Evolutionary conservation across 1,284 basidiomycete genomes (phyloP), one percentile per base, ranked within the genome.

Genomic region (Puccinia polysora): DNA sequence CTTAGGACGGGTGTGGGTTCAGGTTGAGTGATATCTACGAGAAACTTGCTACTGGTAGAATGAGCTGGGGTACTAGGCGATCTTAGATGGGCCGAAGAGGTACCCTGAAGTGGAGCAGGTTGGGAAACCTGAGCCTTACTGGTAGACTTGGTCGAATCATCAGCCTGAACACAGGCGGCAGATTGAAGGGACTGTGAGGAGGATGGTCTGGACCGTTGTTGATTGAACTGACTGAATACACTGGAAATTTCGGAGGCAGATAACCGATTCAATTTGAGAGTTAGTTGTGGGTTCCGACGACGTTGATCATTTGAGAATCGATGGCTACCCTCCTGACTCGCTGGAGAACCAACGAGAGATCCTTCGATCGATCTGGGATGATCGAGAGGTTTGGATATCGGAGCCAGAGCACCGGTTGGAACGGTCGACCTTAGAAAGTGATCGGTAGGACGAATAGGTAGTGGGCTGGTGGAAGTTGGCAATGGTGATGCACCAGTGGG

Each of bases 1-100:
- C 70, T 73, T 4, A 73, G 23, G n/a, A 73, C 47, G 28, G 70
- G 70, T 4, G 70, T 73, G 15, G 62, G 70, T 59, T 73, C 70
- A 20, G 70, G 70, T 28, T 23, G 50, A 28, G 50, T 53, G 15
- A 55, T 38, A 10, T 52, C 70, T 6, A 63, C 60, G 10, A 49
- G 60, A 50, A 55, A 55, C 14, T 28, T 65, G n/a, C 38, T 63
- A 4, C 43, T 23, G n/a, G 34, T 28, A n/a, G 49, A 38, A 18
- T 36, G 10, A 5, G 63, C n/a, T 10, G 49, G 18, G 3, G 63
- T 52, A 38, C 12, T n/a, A 38, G 63, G 49, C 32, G 38, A 36
- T 18, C 18, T 53, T 20, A 53, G 2, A 49, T 20, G 18, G 14
- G 36, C 5, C 5, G 7, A 25, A 34, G 34, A 20, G 14, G 20